Evolutionary conservation across 179 eudicot species (phyloP).

Genomic region (Camellia oleifera): DNA sequence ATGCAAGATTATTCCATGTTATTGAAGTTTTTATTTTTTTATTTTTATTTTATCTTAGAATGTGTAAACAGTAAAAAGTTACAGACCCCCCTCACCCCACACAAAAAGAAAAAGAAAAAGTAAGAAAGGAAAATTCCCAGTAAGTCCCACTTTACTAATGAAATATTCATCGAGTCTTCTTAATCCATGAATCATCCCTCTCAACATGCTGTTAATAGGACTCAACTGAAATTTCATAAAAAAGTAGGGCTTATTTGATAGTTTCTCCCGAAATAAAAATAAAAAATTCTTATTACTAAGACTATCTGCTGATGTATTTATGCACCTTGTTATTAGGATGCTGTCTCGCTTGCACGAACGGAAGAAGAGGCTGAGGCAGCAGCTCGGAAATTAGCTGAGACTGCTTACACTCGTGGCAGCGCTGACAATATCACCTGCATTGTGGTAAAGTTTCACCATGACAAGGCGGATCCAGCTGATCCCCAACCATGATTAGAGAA

Average conservation of each 20-base stretch:
- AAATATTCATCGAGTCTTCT: too few species aligned
- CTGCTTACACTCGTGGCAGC: constrained; percentile 87
- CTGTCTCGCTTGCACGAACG: constrained; percentile 69
- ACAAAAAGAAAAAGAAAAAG: neutral
- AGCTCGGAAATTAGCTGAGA: constrained; percentile 80
- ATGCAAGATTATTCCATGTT: neutral
- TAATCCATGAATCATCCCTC: too few species aligned
- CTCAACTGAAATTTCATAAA: too few species aligned
- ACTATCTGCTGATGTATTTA: neutral
- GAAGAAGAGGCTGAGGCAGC: constrained; percentile 91
- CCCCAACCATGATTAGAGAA: neutral
- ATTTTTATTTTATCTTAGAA: neutral
- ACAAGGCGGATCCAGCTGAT: constrained; percentile 21
- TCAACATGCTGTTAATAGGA: too few species aligned
- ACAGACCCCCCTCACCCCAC: neutral
- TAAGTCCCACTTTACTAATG: too few species aligned
- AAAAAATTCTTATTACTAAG: too few species aligned
- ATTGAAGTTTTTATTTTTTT: too few species aligned
- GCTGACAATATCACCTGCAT: constrained; percentile 97
- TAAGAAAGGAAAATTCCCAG: neutral
- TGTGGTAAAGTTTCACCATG: constrained; percentile 70
- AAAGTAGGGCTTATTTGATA: too few species aligned
- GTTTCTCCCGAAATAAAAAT: too few species aligned
- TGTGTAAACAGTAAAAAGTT: neutral
- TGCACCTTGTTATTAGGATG: constrained; percentile 50